A percentile compares a stretch with the other conserved stretches of the same genome.
These are phyloP conservation scores for Aspergillus uvarum DNA, from an alignment of 2,329 filamentous ascomycete genomes.

Conservation along the genomic window DNA sequence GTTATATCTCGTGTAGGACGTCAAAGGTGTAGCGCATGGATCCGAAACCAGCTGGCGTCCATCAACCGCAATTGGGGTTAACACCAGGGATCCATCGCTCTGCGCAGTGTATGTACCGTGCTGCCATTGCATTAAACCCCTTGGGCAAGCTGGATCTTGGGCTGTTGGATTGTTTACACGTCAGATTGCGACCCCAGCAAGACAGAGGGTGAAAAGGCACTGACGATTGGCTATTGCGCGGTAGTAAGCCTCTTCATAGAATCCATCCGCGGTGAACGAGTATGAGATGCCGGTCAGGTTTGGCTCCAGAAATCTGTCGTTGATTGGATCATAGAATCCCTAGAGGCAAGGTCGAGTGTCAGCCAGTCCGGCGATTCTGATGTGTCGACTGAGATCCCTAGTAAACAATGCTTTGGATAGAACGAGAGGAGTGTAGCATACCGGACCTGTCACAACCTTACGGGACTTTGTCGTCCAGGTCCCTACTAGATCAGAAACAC, in stretches of 20 bases:
- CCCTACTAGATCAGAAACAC: constrained; percentile 58
- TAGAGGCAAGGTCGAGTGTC: constrained; percentile 32
- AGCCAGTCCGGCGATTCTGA: background rate
- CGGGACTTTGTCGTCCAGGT: constrained; percentile 72
- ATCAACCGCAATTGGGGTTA: constrained; percentile 64
- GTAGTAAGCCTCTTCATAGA: constrained; percentile 70
- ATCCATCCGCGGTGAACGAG: constrained; percentile 68
- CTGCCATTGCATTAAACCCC: constrained; percentile 70
- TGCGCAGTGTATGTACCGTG: constrained; percentile 63
- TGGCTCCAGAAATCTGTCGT: constrained; percentile 67
- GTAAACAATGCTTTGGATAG: background rate
- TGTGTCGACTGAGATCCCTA: background rate
- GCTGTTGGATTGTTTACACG: constrained; percentile 43
- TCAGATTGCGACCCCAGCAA: constrained; percentile 12
- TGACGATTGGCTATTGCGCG: constrained; percentile 67
- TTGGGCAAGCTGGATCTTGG: constrained; percentile 59
- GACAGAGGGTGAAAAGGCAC: constrained; percentile 29
- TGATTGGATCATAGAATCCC: constrained; percentile 68
- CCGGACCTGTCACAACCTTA: constrained; percentile 67
- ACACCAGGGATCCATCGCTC: constrained; percentile 57
- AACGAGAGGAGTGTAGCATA: constrained; percentile 40
- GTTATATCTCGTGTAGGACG: constrained; percentile 66
- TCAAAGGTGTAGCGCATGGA: constrained; percentile 58
- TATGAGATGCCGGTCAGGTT: constrained; percentile 68
- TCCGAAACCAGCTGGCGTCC: constrained; percentile 66